A percentile compares a stretch with the other conserved stretches of the same genome.
phyloP scores from a whole-genome alignment of 2,329 filamentous ascomycete species.

The Spiromastix sp. region DNA sequence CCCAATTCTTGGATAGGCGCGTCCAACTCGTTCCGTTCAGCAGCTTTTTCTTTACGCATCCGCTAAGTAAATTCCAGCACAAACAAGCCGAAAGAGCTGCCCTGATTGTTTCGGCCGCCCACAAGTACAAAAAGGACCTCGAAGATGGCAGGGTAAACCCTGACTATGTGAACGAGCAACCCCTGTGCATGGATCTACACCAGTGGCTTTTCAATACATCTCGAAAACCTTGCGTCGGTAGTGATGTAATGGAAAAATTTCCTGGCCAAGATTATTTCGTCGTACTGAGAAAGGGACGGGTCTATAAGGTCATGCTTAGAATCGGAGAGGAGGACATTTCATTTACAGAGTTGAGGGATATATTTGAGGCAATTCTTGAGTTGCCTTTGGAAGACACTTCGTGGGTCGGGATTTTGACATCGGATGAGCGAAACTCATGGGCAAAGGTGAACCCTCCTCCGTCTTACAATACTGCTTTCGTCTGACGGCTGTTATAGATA shows the following conservation, averaged over 20 bases:
- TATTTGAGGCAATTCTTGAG: not conserved
- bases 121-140: conserved; percentile 1
- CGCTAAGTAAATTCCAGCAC: not conserved
- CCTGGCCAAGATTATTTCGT: conserved; percentile 3
- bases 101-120: not conserved
- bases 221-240: conserved; percentile 1
- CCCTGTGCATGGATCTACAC: conserved; percentile 2
- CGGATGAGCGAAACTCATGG: conserved; percentile 1
- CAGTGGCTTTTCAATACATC: conserved; percentile 4
- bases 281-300: conserved; percentile 1
- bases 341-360: not conserved
- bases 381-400: not conserved
- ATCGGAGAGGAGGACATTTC: not conserved
- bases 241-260: conserved; percentile 1
- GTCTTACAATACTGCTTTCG: not conserved
- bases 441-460: not conserved
- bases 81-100: conserved; percentile 2
- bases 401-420: not conserved
- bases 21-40: not conserved
- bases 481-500: not conserved
- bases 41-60: conserved; percentile 1
- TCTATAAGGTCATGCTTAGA: conserved; percentile 1
- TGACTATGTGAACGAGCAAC: not conserved
- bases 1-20: not conserved
- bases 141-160: not conserved